Percentiles rank a stretch among this genome's conserved stretches.
Conservation (phyloP, 2,329 filamentous ascomycete species). For the Monilinia laxa region DNA sequence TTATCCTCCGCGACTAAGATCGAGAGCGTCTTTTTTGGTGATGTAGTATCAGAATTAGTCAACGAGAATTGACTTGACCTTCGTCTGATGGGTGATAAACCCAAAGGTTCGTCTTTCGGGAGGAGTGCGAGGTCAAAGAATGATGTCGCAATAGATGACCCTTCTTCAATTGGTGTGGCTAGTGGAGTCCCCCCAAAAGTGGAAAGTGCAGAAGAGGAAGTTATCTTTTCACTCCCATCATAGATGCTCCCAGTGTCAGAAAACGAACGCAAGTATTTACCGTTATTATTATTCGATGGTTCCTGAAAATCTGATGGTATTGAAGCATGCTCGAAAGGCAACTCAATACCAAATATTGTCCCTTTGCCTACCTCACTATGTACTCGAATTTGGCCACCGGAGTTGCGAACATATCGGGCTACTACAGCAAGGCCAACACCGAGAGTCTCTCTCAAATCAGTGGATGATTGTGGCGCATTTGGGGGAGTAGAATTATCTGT, state of each 20-base stretch:
- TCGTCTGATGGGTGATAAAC: neutral
- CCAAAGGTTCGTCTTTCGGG: neutral
- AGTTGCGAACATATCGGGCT: conserved; percentile 31
- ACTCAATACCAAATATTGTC: conserved; percentile 32
- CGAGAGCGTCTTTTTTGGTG: conserved; percentile 12
- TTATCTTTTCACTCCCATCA: conserved; percentile 14
- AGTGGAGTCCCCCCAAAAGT: conserved; percentile 8
- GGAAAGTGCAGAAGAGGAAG: neutral
- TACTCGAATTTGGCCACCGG: conserved; percentile 33
- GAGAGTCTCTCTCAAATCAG: conserved; percentile 24
- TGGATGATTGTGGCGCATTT: neutral
- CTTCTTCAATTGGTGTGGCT: conserved; percentile 7
- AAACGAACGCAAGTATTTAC: neutral
- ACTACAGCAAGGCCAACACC: conserved; percentile 34
- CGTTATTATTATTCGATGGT: neutral
- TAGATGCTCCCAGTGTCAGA: conserved; percentile 5
- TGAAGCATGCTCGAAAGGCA: conserved; percentile 30
- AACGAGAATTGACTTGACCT: neutral
- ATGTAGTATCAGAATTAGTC: neutral
- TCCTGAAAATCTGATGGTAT: neutral
- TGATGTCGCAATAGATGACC: conserved; percentile 1
- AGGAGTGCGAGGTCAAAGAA: conserved; percentile 15
- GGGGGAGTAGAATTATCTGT: conserved; percentile 37
- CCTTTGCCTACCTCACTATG: conserved; percentile 28
- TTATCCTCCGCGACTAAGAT: conserved; percentile 89